These are phyloP conservation scores for Mallotus japonicus DNA, from an alignment of 441 rosid genomes.

Conservation along the genomic window DNA sequence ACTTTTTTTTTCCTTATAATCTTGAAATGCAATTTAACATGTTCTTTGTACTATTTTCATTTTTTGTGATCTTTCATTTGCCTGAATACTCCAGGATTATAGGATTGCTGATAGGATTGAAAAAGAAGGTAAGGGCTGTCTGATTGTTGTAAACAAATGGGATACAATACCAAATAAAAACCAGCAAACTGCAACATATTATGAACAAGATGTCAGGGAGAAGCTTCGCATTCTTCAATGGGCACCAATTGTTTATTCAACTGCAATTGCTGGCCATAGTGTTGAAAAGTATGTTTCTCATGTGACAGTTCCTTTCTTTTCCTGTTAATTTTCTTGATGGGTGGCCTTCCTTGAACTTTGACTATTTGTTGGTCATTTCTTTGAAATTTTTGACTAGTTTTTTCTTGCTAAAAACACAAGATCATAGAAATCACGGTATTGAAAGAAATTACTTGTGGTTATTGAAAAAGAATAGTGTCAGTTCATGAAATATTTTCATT, in stretches of 20 bases:
- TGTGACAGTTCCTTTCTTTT: background rate
- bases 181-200: slow-evolving; percentile 68
- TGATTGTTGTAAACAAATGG: slow-evolving; percentile 94
- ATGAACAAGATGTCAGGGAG: slow-evolving; percentile 90
- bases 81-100: slow-evolving; percentile 53
- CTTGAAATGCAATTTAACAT: background rate
- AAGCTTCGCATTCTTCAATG: slow-evolving; percentile 82
- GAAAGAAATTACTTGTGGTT: background rate
- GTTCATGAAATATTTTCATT: background rate
- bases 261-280: slow-evolving; percentile 80
- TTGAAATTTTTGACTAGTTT: background rate
- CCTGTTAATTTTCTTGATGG: background rate
- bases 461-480: background rate
- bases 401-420: background rate
- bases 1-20: background rate
- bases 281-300: slow-evolving; percentile 67
- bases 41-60: background rate
- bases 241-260: slow-evolving; percentile 95
- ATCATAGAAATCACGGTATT: background rate
- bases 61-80: slow-evolving; percentile 16
- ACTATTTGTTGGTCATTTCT: background rate
- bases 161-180: slow-evolving; percentile 91
- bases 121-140: slow-evolving; percentile 91
- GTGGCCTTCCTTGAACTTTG: background rate
- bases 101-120: slow-evolving; percentile 94